Evolutionary conservation across 2,329 filamentous ascomycete genomes (phyloP).

Genomic region (Botrytis elliptica): DNA sequence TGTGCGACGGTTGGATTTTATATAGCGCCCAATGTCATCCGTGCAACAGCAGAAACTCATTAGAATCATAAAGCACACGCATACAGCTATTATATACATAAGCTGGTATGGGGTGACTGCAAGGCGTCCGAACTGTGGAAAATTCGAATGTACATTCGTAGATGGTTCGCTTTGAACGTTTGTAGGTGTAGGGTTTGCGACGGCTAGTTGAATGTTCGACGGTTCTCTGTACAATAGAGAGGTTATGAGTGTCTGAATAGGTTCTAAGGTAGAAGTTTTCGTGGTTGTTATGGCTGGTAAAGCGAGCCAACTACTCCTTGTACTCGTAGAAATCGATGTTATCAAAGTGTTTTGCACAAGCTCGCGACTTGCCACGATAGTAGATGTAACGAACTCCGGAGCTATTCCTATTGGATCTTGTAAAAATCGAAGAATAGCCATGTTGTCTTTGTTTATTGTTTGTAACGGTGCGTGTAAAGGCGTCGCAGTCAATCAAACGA

Average conservation of each 20-base stretch:
- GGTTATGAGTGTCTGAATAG: conserved; percentile 11
- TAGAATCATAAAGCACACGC: conserved; percentile 14
- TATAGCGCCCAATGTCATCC: conserved; percentile 13
- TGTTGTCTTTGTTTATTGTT: neutral
- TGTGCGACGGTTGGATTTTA: neutral
- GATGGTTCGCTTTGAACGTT: neutral
- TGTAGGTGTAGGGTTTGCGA: neutral
- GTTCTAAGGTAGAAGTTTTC: neutral
- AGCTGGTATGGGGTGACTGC: conserved; percentile 5
- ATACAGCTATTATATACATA: conserved; percentile 18
- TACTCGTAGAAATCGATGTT: neutral
- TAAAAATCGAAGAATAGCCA: neutral
- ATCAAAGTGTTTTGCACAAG: neutral
- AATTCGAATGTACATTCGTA: neutral
- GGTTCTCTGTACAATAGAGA: neutral
- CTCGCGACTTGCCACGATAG: neutral
- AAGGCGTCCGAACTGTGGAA: neutral
- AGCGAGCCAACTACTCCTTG: neutral
- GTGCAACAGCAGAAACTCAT: conserved; percentile 18
- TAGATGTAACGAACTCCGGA: neutral
- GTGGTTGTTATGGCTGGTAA: neutral
- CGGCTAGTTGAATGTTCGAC: neutral
- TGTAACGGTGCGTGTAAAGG: neutral
- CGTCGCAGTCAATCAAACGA: neutral
- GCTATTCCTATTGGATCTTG: neutral